Base-by-base conservation (phyloP, 78 protist genomes). In the Dictyostelium firmibasis region DNA sequence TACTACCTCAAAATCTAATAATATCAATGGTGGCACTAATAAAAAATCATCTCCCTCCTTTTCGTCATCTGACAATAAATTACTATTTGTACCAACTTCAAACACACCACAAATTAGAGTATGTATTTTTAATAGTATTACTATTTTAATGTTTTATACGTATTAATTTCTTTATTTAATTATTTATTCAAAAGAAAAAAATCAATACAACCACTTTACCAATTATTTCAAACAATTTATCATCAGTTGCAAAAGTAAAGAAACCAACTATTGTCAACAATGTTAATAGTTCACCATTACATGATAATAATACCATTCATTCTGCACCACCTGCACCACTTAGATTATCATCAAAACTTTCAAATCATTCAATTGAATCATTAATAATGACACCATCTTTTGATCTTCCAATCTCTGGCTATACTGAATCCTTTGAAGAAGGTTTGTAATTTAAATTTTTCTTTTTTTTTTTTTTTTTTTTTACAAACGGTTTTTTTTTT, bases 301-400 rank as follows among this genome's bases (percentile, higher is more conserved):
- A 27, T 13, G 25, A 44, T 47, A 79, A 82, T 57, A 35, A 82
- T 33, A 50, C 86, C 0, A 35, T 89, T n/a, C 83, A 75, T 27
- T 76, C 94, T 27, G 84, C 86, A 69, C 94, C 94, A 25, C 76
- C 76, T 5, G 62, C 57, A 53, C 94, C 94, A 41, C 72, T 89
- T 1, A 23, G 81, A 31, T 4, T 89, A 41, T 53, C 31, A 23
- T 29, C 78, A 20, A 89, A 78, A 35, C 18, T 89, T 11, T 50
- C 83, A 20, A 81, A 89, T 47, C 14, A 79, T 27, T 43, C 84
- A 35, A 89, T 89, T 33, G 70, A 89, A 50, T 38, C 64, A 14
- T 10, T 89, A 9, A 78, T 89, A n/a, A 89, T 89, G 94, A 89
- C 94, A 23, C 94, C 94, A 20, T 67, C 79, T 10, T 41, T 38